Percentiles rank a stretch among this genome's conserved stretches.
Evolutionary conservation across 148 eudicot species (phyloP).

Genomic region (Gaultheria prostrata): DNA sequence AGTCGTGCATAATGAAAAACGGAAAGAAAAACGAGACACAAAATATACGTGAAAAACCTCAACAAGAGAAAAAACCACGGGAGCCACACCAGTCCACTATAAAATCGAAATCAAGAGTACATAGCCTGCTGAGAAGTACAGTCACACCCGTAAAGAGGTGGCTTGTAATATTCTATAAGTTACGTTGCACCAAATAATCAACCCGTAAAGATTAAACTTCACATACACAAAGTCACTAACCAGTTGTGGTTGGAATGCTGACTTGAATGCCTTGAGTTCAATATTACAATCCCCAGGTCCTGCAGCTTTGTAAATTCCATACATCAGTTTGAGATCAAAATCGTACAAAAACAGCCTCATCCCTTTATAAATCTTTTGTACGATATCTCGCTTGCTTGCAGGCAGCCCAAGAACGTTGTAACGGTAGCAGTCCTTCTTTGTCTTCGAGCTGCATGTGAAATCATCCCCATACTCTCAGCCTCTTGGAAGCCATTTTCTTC

Average conservation of each 20-base stretch:
- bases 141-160: background rate
- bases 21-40: no score
- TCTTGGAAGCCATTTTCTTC: slow-evolving; percentile 45
- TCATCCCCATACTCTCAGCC: slow-evolving; percentile 76
- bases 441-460: slow-evolving; percentile 93
- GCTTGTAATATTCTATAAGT: background rate
- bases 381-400: slow-evolving; percentile 69
- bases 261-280: slow-evolving; percentile 86
- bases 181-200: background rate
- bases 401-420: slow-evolving; percentile 85
- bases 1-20: no score
- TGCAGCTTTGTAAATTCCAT: slow-evolving; percentile 93
- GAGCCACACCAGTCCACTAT: no score
- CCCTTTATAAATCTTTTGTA: slow-evolving; percentile 71
- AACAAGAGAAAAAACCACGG: no score
- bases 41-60: no score
- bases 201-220: background rate
- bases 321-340: slow-evolving; percentile 69
- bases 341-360: slow-evolving; percentile 91
- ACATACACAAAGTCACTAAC: slow-evolving; percentile 36
- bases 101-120: no score
- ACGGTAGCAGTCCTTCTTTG: slow-evolving; percentile 77
- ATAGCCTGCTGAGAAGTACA: background rate
- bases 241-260: slow-evolving; percentile 91
- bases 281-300: slow-evolving; percentile 80